Conservation (phyloP, 2,329 filamentous ascomycete genomes). For the Aureobasidium sp. region DNA sequence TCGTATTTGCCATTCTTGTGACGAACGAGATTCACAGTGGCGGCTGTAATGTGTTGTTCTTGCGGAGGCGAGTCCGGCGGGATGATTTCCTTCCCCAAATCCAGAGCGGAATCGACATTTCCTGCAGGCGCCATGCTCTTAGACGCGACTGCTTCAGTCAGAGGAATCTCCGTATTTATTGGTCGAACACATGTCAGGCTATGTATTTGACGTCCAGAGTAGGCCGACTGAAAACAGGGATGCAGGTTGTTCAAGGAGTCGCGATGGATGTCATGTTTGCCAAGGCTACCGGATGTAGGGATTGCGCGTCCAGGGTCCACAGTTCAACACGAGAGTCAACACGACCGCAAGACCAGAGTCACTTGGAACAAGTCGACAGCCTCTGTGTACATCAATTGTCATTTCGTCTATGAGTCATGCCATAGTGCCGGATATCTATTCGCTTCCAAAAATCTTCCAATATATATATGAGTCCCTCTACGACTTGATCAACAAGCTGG, state of each 20-base stretch:
- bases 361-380: not conserved
- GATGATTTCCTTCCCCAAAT: not conserved
- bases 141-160: too few relatives aligned
- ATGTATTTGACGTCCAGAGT: too few relatives aligned
- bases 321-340: too few relatives aligned
- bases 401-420: constrained; percentile 10
- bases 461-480: constrained; percentile 34
- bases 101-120: too few relatives aligned
- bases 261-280: too few relatives aligned
- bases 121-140: too few relatives aligned
- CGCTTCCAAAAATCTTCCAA: constrained; percentile 4
- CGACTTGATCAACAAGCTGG: constrained; percentile 82
- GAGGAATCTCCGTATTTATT: too few relatives aligned
- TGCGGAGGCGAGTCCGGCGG: not conserved
- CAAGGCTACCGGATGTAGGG: too few relatives aligned
- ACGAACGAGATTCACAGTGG: not conserved
- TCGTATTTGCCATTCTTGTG: not conserved
- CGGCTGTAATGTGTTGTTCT: not conserved
- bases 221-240: too few relatives aligned
- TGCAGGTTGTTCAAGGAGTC: too few relatives aligned
- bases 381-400: constrained; percentile 1
- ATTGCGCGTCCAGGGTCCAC: too few relatives aligned
- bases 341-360: not conserved
- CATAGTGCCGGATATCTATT: constrained; percentile 8
- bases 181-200: not conserved